Base-by-base conservation (phyloP, 345 rosid genomes). In the Eucalyptus pauciflora region DNA sequence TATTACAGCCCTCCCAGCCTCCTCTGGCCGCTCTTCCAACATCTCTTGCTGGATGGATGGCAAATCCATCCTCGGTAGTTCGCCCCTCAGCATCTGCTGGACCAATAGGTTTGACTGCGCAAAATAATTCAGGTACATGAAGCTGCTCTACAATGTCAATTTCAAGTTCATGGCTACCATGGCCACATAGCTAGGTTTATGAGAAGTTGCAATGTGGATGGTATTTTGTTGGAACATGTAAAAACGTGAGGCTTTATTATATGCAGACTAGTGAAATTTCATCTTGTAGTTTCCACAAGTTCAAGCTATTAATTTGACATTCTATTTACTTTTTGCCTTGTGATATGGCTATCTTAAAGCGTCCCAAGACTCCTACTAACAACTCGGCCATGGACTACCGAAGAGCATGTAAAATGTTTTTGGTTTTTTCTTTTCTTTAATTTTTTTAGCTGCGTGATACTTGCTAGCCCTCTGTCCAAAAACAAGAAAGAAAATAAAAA, bases 1-100 rank as follows among this genome's bases (percentile, higher is more conserved):
- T 9, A 85, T 90, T 83, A 80, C 95, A 95, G 98, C 96, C 97
- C 86, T 96, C 95, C 91, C 98, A 93, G 94, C 91, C 98, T 7
- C 85, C 93, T 64, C 95, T 95, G 54, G 93, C 96, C 87, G 93
- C 94, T 83, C 95, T 96, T 89, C 91, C 97, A 69, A 89, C 96
- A 71, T 90, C 95, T 86, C 93, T 94, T 88, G 92, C 97, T 54
- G 96, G 99, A 64, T 94, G 95, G 96, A 94, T 96, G 98, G 97
- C 97, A 50, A 95, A 92, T 92, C 92, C 97, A 85, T 89, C 96
- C 87, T 89, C 94, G 51, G 94, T 93, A 60, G 93, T 96, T 90
- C 96, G 94, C 87, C 97, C 95, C 12, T 92, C 95, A 50, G 97
- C 94, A 88, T 93, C 97, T 91, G 96, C 93, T 25, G 96, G 96